A percentile compares a stretch with the other conserved stretches of the same genome.
Evolutionary conservation across 176 grass and related monocot species (phyloP).

Genomic region (Zea mays): Zm-B73-REFERENCE-NAM-5.0 NC_050100.1:1992501-1993000

Average conservation of each 20-base stretch:
- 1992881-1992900: not conserved
- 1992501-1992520: conserved; percentile 62
- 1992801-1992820: conserved; percentile 6
- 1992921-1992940: conserved; percentile 68
- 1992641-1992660: conserved; percentile 70
- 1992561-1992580: conserved; percentile 72
- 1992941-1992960: conserved; percentile 83
- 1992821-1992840: not conserved
- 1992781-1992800: not conserved
- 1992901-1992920: conserved; percentile 20
- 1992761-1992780: not conserved
- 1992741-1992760: conserved; percentile 36
- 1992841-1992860: not conserved
- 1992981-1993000: conserved; percentile 97
- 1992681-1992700: conserved; percentile 22
- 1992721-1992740: conserved; percentile 31
- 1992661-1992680: conserved; percentile 52
- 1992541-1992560: conserved; percentile 61
- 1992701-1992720: conserved; percentile 43
- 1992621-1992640: conserved; percentile 72
- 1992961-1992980: conserved; percentile 97
- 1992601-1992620: conserved; percentile 55
- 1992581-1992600: conserved; percentile 42
- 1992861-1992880: too few relatives aligned
- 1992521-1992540: conserved; percentile 89